These are phyloP conservation scores for Rhodotorula toruloides DNA, from an alignment of 768 basidiomycete species.

Conservation along the genomic window DNA sequence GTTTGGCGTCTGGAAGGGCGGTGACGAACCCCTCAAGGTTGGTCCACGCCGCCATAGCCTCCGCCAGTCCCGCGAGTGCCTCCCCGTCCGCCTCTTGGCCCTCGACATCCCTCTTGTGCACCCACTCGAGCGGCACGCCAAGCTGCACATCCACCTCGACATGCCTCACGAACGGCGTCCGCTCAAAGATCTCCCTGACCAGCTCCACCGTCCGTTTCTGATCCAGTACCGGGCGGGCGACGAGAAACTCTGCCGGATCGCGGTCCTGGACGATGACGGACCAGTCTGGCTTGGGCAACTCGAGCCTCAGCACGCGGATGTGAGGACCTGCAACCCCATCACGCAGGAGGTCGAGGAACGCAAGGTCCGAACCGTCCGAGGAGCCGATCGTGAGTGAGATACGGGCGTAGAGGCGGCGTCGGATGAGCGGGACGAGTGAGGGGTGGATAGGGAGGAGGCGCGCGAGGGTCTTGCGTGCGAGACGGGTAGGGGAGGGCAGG, in stretches of 20 bases:
- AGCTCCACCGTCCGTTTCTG: not conserved
- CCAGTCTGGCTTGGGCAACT: conserved; percentile 1
- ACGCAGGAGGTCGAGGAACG: conserved; percentile 1
- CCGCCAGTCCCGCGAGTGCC: too few relatives aligned
- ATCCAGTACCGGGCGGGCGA: conserved; percentile 1
- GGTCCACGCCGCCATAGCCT: not conserved
- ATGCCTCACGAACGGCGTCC: not conserved
- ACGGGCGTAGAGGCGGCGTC: conserved; percentile 8
- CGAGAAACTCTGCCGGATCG: conserved; percentile 1
- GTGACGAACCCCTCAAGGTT: conserved; percentile 1
- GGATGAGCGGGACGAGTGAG: conserved; percentile 3
- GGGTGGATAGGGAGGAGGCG: conserved; percentile 7
- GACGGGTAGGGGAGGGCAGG: not conserved
- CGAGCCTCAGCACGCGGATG: conserved; percentile 6
- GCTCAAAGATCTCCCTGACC: not conserved
- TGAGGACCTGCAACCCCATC: not conserved
- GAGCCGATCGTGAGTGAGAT: conserved; percentile 11
- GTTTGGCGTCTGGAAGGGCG: conserved; percentile 6
- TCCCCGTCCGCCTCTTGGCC: not conserved
- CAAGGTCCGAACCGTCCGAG: not conserved
- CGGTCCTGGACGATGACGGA: not conserved
- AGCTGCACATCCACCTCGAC: conserved; percentile 11
- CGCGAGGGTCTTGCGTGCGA: not conserved
- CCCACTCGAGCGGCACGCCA: conserved; percentile 15
- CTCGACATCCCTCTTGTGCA: too few relatives aligned